phyloP scores from a whole-genome alignment of 805 yeast species.

The Cyberlindnera xylosilytica region DNA sequence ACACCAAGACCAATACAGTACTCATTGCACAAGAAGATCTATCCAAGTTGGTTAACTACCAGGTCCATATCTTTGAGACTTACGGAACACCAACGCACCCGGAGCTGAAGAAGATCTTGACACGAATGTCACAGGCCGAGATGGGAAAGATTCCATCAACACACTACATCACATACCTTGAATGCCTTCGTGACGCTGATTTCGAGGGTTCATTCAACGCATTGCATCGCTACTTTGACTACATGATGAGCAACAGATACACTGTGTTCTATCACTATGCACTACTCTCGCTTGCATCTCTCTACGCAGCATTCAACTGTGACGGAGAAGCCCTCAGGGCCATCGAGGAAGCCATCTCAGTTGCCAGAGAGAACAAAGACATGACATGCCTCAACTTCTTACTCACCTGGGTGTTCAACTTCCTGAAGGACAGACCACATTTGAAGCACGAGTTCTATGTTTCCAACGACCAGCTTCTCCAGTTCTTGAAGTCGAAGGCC shows the following conservation, averaged over 20 bases:
- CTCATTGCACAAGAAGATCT: constrained; percentile 52
- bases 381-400: constrained; percentile 66
- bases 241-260: constrained; percentile 67
- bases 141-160: constrained; percentile 41
- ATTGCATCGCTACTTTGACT: constrained; percentile 65
- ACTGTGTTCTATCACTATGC: constrained; percentile 75
- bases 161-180: constrained; percentile 59
- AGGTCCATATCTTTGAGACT: constrained; percentile 49
- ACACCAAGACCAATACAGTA: constrained; percentile 22
- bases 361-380: constrained; percentile 85
- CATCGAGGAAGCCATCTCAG: constrained; percentile 81
- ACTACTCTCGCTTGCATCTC: constrained; percentile 62
- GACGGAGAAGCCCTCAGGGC: constrained; percentile 63
- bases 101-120: constrained; percentile 39
- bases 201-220: constrained; percentile 53
- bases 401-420: constrained; percentile 70
- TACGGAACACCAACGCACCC: constrained; percentile 50
- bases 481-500: constrained; percentile 40
- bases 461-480: constrained; percentile 63
- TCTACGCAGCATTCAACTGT: constrained; percentile 69
- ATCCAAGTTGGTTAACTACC: constrained; percentile 47
- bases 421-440: constrained; percentile 65
- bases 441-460: constrained; percentile 47
- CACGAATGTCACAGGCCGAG: constrained; percentile 46
- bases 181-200: constrained; percentile 54